These are phyloP conservation scores for Gaeumannomyces tritici DNA, from an alignment of 2,329 filamentous ascomycete genomes.

Conservation along the genomic window DNA sequence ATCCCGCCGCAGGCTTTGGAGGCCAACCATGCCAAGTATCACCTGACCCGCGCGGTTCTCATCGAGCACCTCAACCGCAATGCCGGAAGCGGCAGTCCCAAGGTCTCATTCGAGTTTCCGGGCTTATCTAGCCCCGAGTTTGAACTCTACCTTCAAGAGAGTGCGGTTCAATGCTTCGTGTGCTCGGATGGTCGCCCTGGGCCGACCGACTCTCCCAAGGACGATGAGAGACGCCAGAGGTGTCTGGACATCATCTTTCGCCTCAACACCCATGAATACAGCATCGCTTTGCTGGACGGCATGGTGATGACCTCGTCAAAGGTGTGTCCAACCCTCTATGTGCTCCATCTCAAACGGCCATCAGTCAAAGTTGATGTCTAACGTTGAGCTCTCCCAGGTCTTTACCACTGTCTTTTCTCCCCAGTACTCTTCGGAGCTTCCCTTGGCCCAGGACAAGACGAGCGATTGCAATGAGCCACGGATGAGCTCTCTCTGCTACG, in stretches of 20 bases:
- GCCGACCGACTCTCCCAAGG: neutral
- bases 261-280: conserved; percentile 46
- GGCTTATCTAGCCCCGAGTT: conserved; percentile 40
- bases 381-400: neutral
- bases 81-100: conserved; percentile 1
- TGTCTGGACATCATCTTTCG: conserved; percentile 40
- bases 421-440: neutral
- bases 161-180: conserved; percentile 58
- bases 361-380: neutral
- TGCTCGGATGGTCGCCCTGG: conserved; percentile 48
- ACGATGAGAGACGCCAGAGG: conserved; percentile 7
- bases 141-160: conserved; percentile 38
- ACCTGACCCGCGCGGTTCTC: conserved; percentile 52
- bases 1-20: conserved; percentile 31
- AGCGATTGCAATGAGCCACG: neutral
- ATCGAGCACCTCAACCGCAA: conserved; percentile 47
- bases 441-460: neutral
- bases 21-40: conserved; percentile 36
- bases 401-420: neutral
- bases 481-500: neutral
- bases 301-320: conserved; percentile 57
- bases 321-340: conserved; percentile 20
- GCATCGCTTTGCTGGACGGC: conserved; percentile 53
- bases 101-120: conserved; percentile 26
- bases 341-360: neutral